Evolutionary conservation across 2,329 filamentous ascomycete genomes (phyloP).

Genomic region (Scedosporium boydii): DNA sequence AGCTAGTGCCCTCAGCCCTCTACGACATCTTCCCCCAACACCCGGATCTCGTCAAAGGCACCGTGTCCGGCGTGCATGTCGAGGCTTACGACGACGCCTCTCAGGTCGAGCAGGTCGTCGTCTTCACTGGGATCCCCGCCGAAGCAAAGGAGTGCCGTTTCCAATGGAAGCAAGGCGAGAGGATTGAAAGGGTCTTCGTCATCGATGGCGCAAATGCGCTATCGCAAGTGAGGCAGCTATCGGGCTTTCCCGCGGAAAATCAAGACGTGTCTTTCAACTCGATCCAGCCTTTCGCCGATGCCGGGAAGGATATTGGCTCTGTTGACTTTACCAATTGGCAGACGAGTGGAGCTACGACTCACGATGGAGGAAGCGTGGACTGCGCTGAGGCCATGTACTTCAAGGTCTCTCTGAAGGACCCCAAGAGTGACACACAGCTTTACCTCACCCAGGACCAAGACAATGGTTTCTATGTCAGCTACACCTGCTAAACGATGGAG

Average conservation of each 20-base stretch:
- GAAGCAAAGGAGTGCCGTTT: conserved; percentile 18
- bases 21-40: neutral
- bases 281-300: conserved; percentile 15
- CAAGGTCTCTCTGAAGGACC: conserved; percentile 14
- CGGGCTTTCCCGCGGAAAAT: conserved; percentile 13
- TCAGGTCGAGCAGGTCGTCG: conserved; percentile 19
- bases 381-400: conserved; percentile 19
- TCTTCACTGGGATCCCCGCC: conserved; percentile 22
- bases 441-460: conserved; percentile 20
- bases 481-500: neutral
- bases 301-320: conserved; percentile 9
- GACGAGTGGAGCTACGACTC: conserved; percentile 7
- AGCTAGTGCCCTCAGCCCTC: neutral
- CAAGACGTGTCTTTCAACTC: conserved; percentile 14
- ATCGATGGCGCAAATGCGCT: conserved; percentile 19
- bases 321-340: conserved; percentile 22
- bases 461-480: conserved; percentile 19
- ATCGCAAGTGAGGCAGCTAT: conserved; percentile 14
- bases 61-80: conserved; percentile 11
- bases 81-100: conserved; percentile 15
- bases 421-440: conserved; percentile 15
- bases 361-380: conserved; percentile 14
- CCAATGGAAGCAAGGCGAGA: conserved; percentile 23
- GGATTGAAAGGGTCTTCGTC: conserved; percentile 25
- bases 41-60: neutral